Base-by-base conservation (phyloP, 257 asterid species). In the Solanum pinnatisectum region DNA sequence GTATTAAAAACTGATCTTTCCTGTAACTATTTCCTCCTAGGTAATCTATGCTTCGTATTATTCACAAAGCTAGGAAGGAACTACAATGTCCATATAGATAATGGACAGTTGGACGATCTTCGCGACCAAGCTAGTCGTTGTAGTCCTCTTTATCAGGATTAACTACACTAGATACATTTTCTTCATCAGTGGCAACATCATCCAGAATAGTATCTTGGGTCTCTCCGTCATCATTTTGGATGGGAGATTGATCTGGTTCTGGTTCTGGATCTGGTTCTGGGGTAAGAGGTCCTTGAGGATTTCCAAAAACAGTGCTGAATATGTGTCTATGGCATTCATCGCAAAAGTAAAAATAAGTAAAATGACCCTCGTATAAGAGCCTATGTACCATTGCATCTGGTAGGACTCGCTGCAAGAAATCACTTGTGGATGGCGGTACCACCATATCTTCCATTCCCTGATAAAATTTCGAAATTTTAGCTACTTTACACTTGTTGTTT, bases 351-450 rank as follows among this genome's bases (percentile, higher is more conserved):
- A 96, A 93, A 87, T 95, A 96, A 65, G 98, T 92, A 90, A 95
- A 96, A 90, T 97, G 98, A 84, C 98, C 98, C 86, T 97, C 98
- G 18, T 95, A 93, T 25, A 95, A 92, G 84, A 94, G 96, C 94
- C 93, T 95, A 84, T 95, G 98, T 89, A 97, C 95, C 95, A 95
- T 93, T 83, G 91, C 95, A 49, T 94, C 97, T 20, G 99, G 99
- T 63, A 96, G 89, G 87, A 95, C 95, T 49, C 99, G 98, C 72
- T 89, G 94, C 92, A 94, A 94, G 87, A 91, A 97, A 63, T 95
- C 96, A 49, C 96, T 92, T 94, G 92, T 93, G 8, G 98, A 89
- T 56, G 98, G 98, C n/a, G 99, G 98, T 70, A 96, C 93, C 59
- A 97, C 93, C 83, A 82, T 89, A 81, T 96, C 99, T 81, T 96